These are phyloP conservation scores for Hymenoscyphus infarciens DNA, from an alignment of 2,329 filamentous ascomycete genomes.

Conservation along the genomic window DNA sequence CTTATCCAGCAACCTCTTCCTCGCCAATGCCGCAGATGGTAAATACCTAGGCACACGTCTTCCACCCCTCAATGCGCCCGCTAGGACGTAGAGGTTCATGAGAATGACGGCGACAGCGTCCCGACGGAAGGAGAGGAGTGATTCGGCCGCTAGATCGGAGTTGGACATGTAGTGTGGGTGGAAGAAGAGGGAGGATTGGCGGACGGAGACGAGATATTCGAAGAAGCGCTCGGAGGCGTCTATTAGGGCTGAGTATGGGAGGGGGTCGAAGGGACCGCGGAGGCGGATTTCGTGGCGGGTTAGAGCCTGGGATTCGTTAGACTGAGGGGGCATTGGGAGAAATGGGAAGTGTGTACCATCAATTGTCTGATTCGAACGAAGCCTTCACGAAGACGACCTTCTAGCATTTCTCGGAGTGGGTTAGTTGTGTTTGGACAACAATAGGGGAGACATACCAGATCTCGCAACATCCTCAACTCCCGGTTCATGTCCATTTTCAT, in stretches of 20 bases:
- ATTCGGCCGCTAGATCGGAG: slow-evolving; percentile 46
- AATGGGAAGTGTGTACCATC: slow-evolving; percentile 31
- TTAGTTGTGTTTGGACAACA: slow-evolving; percentile 11
- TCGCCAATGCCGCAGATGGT: slow-evolving; percentile 51
- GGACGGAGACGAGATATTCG: slow-evolving; percentile 54
- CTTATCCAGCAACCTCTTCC: slow-evolving; percentile 49
- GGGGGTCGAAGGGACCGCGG: slow-evolving; percentile 53
- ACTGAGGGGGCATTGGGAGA: background rate
- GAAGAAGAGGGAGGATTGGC: slow-evolving; percentile 56
- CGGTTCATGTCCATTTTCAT: slow-evolving; percentile 51
- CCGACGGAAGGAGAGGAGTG: slow-evolving; percentile 48
- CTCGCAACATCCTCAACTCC: slow-evolving; percentile 47
- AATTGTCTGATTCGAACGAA: slow-evolving; percentile 56
- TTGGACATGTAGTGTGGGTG: slow-evolving; percentile 51
- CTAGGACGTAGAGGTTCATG: slow-evolving; percentile 56
- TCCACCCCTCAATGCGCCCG: slow-evolving; percentile 50
- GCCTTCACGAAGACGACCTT: slow-evolving; percentile 56
- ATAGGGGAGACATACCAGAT: slow-evolving; percentile 36
- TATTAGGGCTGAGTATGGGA: slow-evolving; percentile 54
- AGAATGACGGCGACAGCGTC: slow-evolving; percentile 56
- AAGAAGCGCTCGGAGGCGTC: slow-evolving; percentile 56
- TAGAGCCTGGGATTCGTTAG: slow-evolving; percentile 39
- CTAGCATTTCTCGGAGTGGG: slow-evolving; percentile 46
- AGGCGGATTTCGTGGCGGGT: slow-evolving; percentile 58
- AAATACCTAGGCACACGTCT: slow-evolving; percentile 51